Conservation (phyloP, 371 early-diverging fungal species). For the Rhizopus microsporus region DNA sequence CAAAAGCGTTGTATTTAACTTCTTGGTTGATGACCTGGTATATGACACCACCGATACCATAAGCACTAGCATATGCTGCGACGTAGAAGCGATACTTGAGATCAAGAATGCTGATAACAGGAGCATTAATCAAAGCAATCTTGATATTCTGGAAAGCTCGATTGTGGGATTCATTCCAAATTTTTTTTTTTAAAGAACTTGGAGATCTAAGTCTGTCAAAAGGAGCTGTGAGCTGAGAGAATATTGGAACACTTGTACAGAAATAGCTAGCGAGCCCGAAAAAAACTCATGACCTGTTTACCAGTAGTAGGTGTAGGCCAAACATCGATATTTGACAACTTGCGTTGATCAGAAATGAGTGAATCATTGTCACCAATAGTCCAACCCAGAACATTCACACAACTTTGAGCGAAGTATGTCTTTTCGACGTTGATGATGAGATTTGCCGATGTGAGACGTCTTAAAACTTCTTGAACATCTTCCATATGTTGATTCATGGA, state of each 20-base stretch:
- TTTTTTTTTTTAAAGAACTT: neutral
- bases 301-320: conserved; percentile 5
- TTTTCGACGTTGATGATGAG: conserved; percentile 2
- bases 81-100: conserved; percentile 26
- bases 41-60: conserved; percentile 37
- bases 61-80: conserved; percentile 41
- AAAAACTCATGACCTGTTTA: neutral
- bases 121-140: neutral
- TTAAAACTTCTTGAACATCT: conserved; percentile 4
- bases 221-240: neutral
- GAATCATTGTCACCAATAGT: neutral
- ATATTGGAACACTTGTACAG: conserved; percentile 1
- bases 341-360: conserved; percentile 3
- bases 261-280: conserved; percentile 11
- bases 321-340: neutral
- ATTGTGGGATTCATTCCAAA: conserved; percentile 6
- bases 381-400: conserved; percentile 9
- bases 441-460: conserved; percentile 8
- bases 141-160: conserved; percentile 4
- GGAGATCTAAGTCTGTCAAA: neutral
- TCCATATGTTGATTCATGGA: neutral
- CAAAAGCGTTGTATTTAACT: conserved; percentile 20
- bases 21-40: conserved; percentile 20
- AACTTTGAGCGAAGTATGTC: conserved; percentile 5
- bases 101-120: conserved; percentile 27